These are phyloP conservation scores for Lipomyces chichibuensis DNA, from an alignment of 805 yeast genomes.

Conservation along the genomic window DNA sequence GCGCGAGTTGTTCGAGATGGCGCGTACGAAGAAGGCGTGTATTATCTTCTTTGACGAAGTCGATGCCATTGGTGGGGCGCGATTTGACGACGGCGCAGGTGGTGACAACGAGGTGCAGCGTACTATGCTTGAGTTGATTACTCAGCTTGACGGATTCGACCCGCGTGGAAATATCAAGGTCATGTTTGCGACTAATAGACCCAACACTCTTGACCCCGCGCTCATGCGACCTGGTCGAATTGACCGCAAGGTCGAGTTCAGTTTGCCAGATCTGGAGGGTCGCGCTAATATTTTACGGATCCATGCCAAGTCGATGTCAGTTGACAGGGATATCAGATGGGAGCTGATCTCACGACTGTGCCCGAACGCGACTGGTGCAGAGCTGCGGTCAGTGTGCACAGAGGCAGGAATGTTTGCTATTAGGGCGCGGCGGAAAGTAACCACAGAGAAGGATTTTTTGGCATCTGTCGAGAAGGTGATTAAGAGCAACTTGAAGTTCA, in stretches of 20 bases:
- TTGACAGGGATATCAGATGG: conserved; percentile 97
- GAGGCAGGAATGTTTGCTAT: conserved; percentile 99
- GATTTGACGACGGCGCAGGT: conserved; percentile 97
- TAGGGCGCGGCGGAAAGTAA: conserved; percentile 96
- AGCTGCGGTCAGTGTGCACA: conserved; percentile 95
- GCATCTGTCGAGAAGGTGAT: conserved; percentile 98
- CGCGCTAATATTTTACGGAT: conserved; percentile 97
- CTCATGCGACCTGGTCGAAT: conserved; percentile 97
- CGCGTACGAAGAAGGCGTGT: conserved; percentile 96
- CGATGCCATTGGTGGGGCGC: conserved; percentile 99
- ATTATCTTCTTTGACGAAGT: conserved; percentile 97
- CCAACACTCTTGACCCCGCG: conserved; percentile 97
- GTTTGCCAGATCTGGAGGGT: conserved; percentile 95
- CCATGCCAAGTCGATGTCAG: conserved; percentile 96
- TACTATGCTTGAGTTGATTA: conserved; percentile 96
- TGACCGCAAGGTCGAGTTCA: conserved; percentile 97
- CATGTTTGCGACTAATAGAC: conserved; percentile 99
- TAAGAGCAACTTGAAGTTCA: conserved; percentile 96
- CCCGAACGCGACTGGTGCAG: conserved; percentile 99
- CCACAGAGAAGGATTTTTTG: conserved; percentile 95
- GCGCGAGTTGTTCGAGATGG: conserved; percentile 98
- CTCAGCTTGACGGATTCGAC: conserved; percentile 97
- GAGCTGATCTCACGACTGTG: conserved; percentile 95
- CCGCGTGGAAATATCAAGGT: conserved; percentile 99
- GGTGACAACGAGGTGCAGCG: conserved; percentile 99